Percentiles rank a stretch among this genome's conserved stretches.
Conservation (phyloP, 2,329 filamentous ascomycete genomes). For the Talaromyces pinophilus region DNA sequence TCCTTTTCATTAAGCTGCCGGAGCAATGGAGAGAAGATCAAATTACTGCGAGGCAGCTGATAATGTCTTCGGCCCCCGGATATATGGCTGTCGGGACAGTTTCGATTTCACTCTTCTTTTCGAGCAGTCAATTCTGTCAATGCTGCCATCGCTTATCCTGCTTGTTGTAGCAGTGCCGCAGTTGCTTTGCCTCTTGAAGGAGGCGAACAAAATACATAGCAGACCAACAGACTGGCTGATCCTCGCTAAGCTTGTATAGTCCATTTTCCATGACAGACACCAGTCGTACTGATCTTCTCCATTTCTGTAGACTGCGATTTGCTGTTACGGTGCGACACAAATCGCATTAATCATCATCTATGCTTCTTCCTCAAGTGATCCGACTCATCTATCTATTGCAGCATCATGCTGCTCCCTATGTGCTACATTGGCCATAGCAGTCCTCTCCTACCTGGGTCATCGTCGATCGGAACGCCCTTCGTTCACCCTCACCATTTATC, state of each 20-base stretch:
- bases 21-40: constrained; percentile 13
- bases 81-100: constrained; percentile 23
- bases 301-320: constrained; percentile 10
- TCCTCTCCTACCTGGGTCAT: constrained; percentile 27
- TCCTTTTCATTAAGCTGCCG: constrained; percentile 6
- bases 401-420: constrained; percentile 14
- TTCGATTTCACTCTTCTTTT: constrained; percentile 40
- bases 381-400: constrained; percentile 11
- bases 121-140: constrained; percentile 34
- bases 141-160: constrained; percentile 27
- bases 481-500: constrained; percentile 39
- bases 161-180: constrained; percentile 27
- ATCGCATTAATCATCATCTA: constrained; percentile 14
- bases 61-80: constrained; percentile 16
- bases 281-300: constrained; percentile 8
- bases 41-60: constrained; percentile 16
- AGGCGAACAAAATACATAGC: constrained; percentile 11
- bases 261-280: constrained; percentile 1
- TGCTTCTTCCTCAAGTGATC: constrained; percentile 9
- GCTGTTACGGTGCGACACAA: constrained; percentile 9
- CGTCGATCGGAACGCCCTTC: constrained; percentile 31
- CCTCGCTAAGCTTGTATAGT: constrained; percentile 9
- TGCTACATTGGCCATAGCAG: constrained; percentile 11
- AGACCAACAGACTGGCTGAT: constrained; percentile 9
- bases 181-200: background rate